phyloP scores from a whole-genome alignment of 768 basidiomycete species.

The Russula earlei region DNA sequence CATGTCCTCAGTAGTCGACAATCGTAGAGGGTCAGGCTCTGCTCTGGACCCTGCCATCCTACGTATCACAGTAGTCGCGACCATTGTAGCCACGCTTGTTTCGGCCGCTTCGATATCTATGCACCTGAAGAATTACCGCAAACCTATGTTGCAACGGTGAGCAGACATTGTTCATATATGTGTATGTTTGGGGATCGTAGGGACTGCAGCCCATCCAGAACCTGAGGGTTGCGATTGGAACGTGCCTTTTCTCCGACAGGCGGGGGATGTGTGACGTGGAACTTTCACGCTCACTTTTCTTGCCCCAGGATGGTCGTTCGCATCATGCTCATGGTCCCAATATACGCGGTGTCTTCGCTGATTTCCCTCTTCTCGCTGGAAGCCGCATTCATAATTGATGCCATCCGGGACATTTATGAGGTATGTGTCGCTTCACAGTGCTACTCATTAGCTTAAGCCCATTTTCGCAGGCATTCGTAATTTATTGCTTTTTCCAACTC shows the following conservation, averaged over 20 bases:
- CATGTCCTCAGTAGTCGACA: neutral
- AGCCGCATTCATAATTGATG: slow-evolving; percentile 95
- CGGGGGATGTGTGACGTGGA: neutral
- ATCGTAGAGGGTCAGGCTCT: slow-evolving; percentile 40
- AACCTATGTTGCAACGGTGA: slow-evolving; percentile 72
- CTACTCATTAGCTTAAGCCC: neutral
- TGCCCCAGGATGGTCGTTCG: slow-evolving; percentile 72
- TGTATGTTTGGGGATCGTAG: neutral
- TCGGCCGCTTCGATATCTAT: slow-evolving; percentile 67
- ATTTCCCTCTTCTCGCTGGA: slow-evolving; percentile 91
- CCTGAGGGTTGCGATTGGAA: neutral
- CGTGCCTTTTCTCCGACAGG: neutral
- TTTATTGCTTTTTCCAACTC: slow-evolving; percentile 85
- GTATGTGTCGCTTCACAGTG: slow-evolving; percentile 32
- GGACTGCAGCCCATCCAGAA: neutral
- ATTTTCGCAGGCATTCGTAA: slow-evolving; percentile 69
- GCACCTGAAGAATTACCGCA: slow-evolving; percentile 81
- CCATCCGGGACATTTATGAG: slow-evolving; percentile 91
- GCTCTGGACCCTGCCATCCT: slow-evolving; percentile 46
- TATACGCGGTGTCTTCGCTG: slow-evolving; percentile 85
- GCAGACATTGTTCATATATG: slow-evolving; percentile 10
- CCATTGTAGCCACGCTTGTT: slow-evolving; percentile 61
- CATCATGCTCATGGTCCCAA: slow-evolving; percentile 94
- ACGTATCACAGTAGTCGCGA: slow-evolving; percentile 49
- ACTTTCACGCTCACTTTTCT: slow-evolving; percentile 4